Evolutionary conservation across 2,329 filamentous ascomycete genomes (phyloP), one percentile per base, ranked within the genome.

Genomic region (Didymella lethalis): DNA sequence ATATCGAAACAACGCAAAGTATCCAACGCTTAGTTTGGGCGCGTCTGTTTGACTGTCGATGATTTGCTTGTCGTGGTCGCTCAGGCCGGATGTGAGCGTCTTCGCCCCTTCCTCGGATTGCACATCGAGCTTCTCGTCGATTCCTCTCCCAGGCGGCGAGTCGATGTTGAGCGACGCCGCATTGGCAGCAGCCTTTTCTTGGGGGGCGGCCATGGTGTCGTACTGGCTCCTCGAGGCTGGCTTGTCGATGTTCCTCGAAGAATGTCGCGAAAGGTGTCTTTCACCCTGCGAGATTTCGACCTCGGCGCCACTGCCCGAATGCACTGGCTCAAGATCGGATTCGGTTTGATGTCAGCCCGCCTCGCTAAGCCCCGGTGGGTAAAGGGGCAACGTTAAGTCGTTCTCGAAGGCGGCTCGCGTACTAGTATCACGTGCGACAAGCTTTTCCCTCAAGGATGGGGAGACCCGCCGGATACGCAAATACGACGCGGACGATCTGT

Each of bases 1-100:
- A 72, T 82, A 82, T 32, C 80, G 77, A 66, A 80, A 82, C 7
- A 83, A 56, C 64, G 77, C 68, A 71, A 82, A 64, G 76, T 80
- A 82, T 2, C 75, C 75, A 44, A 83, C 74, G 45, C 78, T 78
- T 36, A 79, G 69, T 1, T 72, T 70, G 1, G 80, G 80, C 18
- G 78, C 77, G 29, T 79, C 74, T 20, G 80, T 56, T 50, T 83
- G 81, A 57, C 66, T 61, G 34, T 76, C 67, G 57, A 77, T 74
- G 23, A 76, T 76, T 5, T 68, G 59, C 60, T 71, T 72, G 62
- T 76, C 74, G 49, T 73, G 65, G 7, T 73, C 72, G 54, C 60
- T 75, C 34, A 75, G 66, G 10, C 61, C 58, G 40, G 66, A 64
- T 31, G 63, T 65, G n/a, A 69, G 63, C 25, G 65, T 62, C 50